Evolutionary conservation across 2,329 filamentous ascomycete genomes (phyloP).

Genomic region (Curvularia verruculosa): DNA sequence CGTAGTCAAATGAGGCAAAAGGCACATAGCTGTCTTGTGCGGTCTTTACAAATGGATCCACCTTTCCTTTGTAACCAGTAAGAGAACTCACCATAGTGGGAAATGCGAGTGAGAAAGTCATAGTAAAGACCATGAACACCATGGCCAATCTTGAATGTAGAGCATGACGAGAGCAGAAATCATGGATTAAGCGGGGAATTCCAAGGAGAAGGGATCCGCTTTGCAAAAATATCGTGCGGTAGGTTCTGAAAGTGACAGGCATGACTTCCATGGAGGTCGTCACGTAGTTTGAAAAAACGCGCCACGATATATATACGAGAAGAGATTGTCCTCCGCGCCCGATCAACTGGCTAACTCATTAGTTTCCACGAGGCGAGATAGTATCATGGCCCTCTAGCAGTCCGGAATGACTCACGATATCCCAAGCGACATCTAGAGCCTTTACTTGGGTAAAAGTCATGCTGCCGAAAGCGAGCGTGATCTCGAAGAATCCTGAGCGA

Average conservation of each 20-base stretch:
- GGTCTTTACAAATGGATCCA: conserved; percentile 17
- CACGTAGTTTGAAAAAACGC: conserved; percentile 24
- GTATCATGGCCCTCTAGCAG: background rate
- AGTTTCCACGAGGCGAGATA: background rate
- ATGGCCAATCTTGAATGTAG: conserved; percentile 25
- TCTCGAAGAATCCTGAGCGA: conserved; percentile 25
- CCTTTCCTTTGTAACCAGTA: conserved; percentile 24
- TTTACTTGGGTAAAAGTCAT: conserved; percentile 29
- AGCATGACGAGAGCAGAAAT: conserved; percentile 15
- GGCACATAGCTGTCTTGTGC: conserved; percentile 10
- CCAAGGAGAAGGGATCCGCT: conserved; percentile 7
- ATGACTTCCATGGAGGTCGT: conserved; percentile 28
- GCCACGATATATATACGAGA: conserved; percentile 25
- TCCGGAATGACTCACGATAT: conserved; percentile 22
- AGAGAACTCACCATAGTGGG: conserved; percentile 30
- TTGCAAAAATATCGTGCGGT: conserved; percentile 24
- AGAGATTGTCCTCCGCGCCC: conserved; percentile 32
- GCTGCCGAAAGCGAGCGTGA: conserved; percentile 22
- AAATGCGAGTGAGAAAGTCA: conserved; percentile 23
- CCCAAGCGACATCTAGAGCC: conserved; percentile 30
- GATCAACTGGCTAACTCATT: conserved; percentile 13
- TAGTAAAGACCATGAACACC: conserved; percentile 26
- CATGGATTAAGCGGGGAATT: conserved; percentile 2
- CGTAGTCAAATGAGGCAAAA: conserved; percentile 12
- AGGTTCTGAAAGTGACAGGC: conserved; percentile 27